A percentile compares a stretch with the other conserved stretches of the same genome.
These are phyloP conservation scores for Neonectria coccinea DNA, from an alignment of 2,329 filamentous ascomycete genomes.

Conservation along the genomic window DNA sequence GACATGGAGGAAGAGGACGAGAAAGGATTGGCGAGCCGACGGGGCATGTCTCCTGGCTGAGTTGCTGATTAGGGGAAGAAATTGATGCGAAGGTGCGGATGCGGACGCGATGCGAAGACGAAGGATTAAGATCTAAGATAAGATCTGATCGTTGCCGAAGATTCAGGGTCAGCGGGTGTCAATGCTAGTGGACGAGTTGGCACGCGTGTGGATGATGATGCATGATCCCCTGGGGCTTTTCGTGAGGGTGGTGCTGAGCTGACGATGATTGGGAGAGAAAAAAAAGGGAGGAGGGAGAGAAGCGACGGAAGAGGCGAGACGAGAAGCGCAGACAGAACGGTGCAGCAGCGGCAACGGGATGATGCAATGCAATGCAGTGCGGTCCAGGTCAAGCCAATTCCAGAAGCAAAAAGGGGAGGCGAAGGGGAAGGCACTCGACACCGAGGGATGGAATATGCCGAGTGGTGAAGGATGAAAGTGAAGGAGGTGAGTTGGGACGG, in stretches of 20 bases:
- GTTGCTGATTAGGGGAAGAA: conserved; percentile 20
- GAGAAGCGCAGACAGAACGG: conserved; percentile 7
- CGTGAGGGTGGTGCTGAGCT: background rate
- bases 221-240: conserved; percentile 21
- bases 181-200: conserved; percentile 21
- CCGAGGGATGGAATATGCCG: conserved; percentile 20
- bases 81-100: conserved; percentile 3
- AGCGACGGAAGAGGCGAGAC: conserved; percentile 2
- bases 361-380: conserved; percentile 16
- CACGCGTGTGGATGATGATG: conserved; percentile 15
- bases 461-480: conserved; percentile 21
- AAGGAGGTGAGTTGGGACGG: conserved; percentile 30
- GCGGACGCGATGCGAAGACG: conserved; percentile 1
- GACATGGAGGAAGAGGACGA: conserved; percentile 62
- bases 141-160: conserved; percentile 21
- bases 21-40: conserved; percentile 70
- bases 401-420: conserved; percentile 8
- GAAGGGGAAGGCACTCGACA: conserved; percentile 5
- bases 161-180: conserved; percentile 25
- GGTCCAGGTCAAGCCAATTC: conserved; percentile 14
- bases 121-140: conserved; percentile 5
- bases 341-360: conserved; percentile 3
- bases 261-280: background rate
- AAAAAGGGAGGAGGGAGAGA: background rate
- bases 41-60: conserved; percentile 64